These are phyloP conservation scores for Alternaria triticimaculans DNA, from an alignment of 2,329 filamentous ascomycete species.

Conservation along the genomic window DNA sequence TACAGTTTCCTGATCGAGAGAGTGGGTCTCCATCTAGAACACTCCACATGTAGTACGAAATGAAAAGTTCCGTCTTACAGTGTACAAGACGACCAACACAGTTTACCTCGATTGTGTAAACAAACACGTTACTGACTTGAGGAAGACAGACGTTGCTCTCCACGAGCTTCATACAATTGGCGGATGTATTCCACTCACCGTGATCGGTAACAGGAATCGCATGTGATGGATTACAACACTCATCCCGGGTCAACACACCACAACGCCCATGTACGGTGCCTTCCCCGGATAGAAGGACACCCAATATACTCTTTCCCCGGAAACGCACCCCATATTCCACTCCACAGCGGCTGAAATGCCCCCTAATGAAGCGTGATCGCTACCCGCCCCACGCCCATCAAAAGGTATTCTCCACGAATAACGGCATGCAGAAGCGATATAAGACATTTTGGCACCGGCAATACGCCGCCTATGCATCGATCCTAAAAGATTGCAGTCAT, in stretches of 20 bases:
- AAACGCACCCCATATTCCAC: not conserved
- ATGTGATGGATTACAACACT: not conserved
- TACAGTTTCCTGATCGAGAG: too few species aligned
- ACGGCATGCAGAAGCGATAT: not conserved
- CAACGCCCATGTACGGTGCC: not conserved
- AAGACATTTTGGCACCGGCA: not conserved
- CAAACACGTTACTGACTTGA: too few species aligned
- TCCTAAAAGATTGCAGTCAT: not conserved
- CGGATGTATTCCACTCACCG: not conserved
- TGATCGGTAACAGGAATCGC: not conserved
- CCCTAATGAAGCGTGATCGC: not conserved
- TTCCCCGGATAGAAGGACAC: not conserved
- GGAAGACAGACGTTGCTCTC: not conserved
- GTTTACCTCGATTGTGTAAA: too few species aligned
- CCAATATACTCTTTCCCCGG: conserved; percentile 1
- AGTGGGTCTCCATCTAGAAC: not conserved
- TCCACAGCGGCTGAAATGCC: conserved; percentile 3
- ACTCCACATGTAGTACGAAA: not conserved
- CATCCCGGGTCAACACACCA: not conserved
- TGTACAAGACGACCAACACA: not conserved
- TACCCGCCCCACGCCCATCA: not conserved
- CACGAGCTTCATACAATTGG: not conserved
- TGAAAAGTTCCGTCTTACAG: not conserved
- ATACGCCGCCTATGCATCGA: not conserved
- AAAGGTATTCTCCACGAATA: conserved; percentile 9